These are phyloP conservation scores for Rutidosis leptorrhynchoides DNA, from an alignment of 129 eudicot species.

Conservation along the genomic window DNA sequence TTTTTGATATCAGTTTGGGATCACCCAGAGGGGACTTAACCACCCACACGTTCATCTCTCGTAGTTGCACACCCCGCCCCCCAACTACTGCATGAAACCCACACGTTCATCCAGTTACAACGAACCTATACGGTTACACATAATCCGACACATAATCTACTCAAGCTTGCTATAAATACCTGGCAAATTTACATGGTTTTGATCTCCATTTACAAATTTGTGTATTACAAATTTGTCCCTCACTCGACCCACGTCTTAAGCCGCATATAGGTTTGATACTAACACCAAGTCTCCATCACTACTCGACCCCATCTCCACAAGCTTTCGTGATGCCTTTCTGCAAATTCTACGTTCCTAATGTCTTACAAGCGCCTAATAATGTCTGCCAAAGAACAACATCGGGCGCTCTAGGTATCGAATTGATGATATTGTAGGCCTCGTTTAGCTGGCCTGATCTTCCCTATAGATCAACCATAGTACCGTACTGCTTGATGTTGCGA, in stretches of 20 bases:
- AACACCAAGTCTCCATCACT: slow-evolving; percentile 77
- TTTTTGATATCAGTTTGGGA: no score
- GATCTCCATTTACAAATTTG: slow-evolving; percentile 80
- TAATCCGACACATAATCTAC: slow-evolving; percentile 59
- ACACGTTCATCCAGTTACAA: no score
- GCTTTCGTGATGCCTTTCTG: slow-evolving; percentile 78
- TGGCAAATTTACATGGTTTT: slow-evolving; percentile 41
- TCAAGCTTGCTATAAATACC: slow-evolving; percentile 72
- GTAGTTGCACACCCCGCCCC: no score
- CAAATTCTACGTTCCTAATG: slow-evolving; percentile 69
- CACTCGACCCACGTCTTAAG: slow-evolving; percentile 77
- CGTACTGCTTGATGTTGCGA: slow-evolving; percentile 77
- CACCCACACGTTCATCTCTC: no score
- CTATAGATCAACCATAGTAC: slow-evolving; percentile 75
- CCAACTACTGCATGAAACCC: no score
- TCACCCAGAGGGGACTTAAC: no score
- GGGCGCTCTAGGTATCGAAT: slow-evolving; percentile 68
- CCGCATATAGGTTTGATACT: slow-evolving; percentile 76
- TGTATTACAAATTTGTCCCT: slow-evolving; percentile 58
- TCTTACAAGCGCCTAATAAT: slow-evolving; percentile 75
- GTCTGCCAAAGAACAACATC: slow-evolving; percentile 94
- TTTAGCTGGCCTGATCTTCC: slow-evolving; percentile 78
- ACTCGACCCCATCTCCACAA: slow-evolving; percentile 75
- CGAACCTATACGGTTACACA: no score
- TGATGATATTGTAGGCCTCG: slow-evolving; percentile 56